Conservation (phyloP, 441 rosid species). For the Codiaeum variegatum region DNA sequence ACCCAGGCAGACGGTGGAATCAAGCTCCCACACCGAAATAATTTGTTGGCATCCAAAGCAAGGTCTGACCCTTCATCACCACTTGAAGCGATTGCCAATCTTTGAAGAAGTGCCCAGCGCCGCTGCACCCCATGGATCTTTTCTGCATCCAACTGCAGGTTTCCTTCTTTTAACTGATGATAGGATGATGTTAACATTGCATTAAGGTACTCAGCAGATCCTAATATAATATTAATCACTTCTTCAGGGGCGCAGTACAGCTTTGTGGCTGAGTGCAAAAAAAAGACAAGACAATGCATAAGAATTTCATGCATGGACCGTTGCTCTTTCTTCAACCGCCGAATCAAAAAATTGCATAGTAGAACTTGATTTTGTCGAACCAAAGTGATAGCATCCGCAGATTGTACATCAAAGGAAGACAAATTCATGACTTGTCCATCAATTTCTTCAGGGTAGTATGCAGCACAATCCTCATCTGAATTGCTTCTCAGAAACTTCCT, state of each 20-base stretch:
- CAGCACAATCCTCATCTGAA: slow-evolving; percentile 34
- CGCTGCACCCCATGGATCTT: slow-evolving; percentile 48
- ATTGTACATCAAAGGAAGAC: slow-evolving; percentile 47
- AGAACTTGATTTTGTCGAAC: slow-evolving; percentile 75
- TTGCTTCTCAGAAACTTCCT: slow-evolving; percentile 39
- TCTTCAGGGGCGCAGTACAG: slow-evolving; percentile 56
- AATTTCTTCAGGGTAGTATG: slow-evolving; percentile 32
- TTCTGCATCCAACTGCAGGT: slow-evolving; percentile 41
- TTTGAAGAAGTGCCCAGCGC: slow-evolving; percentile 69
- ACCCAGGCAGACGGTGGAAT: slow-evolving; percentile 73
- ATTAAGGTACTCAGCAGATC: slow-evolving; percentile 62
- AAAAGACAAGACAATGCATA: slow-evolving; percentile 66
- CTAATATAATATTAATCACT: slow-evolving; percentile 57
- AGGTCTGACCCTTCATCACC: slow-evolving; percentile 52
- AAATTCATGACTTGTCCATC: slow-evolving; percentile 48
- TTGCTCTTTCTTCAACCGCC: slow-evolving; percentile 55
- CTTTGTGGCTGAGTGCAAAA: slow-evolving; percentile 65
- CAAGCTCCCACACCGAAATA: slow-evolving; percentile 51
- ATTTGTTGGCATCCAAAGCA: slow-evolving; percentile 31
- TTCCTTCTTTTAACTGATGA: slow-evolving; percentile 48
- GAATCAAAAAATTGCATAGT: slow-evolving; percentile 60
- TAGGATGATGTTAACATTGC: slow-evolving; percentile 47
- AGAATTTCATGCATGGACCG: slow-evolving; percentile 73
- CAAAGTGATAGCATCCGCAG: slow-evolving; percentile 74
- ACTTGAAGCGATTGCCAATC: slow-evolving; percentile 70